A percentile compares a stretch with the other conserved stretches of the same genome.
phyloP scores from a whole-genome alignment of 306 rosid species.

The Begonia loranthoides region DNA sequence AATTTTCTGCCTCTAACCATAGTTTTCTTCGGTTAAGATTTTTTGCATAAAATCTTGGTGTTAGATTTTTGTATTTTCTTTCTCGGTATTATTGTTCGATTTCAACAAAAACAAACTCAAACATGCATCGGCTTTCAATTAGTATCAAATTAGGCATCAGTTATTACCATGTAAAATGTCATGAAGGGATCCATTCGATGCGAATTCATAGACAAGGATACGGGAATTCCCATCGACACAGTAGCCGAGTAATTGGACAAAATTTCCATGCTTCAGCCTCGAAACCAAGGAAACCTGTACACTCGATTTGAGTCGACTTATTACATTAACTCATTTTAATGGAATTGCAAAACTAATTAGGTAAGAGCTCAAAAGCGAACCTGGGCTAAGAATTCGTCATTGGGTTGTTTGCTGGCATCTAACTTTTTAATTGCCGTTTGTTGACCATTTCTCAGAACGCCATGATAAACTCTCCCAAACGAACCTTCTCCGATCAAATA shows the following conservation, averaged over 20 bases:
- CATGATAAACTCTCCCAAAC: conserved; percentile 74
- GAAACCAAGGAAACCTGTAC: conserved; percentile 85
- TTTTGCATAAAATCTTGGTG: no score
- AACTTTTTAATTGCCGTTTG: conserved; percentile 73
- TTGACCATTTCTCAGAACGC: conserved; percentile 45
- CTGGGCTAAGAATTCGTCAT: conserved; percentile 81
- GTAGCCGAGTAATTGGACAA: conserved; percentile 72
- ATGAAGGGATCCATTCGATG: conserved; percentile 88
- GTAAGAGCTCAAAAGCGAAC: conserved; percentile 14
- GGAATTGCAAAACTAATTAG: no score
- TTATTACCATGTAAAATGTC: conserved; percentile 78
- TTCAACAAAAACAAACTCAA: not conserved
- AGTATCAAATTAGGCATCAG: not conserved
- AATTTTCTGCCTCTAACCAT: no score
- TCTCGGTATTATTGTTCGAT: no score
- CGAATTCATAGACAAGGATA: conserved; percentile 71
- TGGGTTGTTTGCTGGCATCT: conserved; percentile 82
- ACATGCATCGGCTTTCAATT: not conserved
- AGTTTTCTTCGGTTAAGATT: no score
- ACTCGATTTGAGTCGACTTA: not conserved
- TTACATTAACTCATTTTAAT: no score
- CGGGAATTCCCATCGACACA: conserved; percentile 78
- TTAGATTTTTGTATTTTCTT: no score
- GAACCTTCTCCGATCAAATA: conserved; percentile 94
- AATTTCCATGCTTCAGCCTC: conserved; percentile 67